These are phyloP conservation scores for Didymella segeticola DNA, from an alignment of 2,329 filamentous ascomycete species.

Conservation along the genomic window DNA sequence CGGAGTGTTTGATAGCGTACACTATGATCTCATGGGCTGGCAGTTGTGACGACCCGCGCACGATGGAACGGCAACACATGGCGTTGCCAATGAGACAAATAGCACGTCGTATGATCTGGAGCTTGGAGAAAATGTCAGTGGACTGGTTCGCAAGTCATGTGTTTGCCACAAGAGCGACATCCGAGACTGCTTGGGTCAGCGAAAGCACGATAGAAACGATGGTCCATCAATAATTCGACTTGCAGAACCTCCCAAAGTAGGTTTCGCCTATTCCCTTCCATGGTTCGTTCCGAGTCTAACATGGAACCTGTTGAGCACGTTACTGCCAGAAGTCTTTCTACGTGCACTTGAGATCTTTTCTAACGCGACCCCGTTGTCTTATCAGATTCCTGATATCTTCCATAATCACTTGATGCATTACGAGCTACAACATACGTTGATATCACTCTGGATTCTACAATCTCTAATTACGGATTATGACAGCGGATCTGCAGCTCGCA, in stretches of 20 bases:
- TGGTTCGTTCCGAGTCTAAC: slow-evolving; percentile 56
- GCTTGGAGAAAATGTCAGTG: slow-evolving; percentile 46
- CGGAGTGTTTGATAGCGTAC: no score
- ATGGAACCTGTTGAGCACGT: no score
- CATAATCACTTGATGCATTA: no score
- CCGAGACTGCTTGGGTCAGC: slow-evolving; percentile 50
- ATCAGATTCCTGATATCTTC: no score
- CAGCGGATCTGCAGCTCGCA: not conserved
- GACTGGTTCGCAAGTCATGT: slow-evolving; percentile 49
- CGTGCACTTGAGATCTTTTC: no score
- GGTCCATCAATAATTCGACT: slow-evolving; percentile 75
- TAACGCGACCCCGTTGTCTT: no score
- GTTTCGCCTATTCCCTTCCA: slow-evolving; percentile 63
- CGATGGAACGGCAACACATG: slow-evolving; percentile 79
- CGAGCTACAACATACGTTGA: not conserved
- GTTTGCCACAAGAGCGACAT: slow-evolving; percentile 37
- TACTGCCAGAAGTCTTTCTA: no score
- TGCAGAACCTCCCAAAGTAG: slow-evolving; percentile 83
- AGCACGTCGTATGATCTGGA: slow-evolving; percentile 59
- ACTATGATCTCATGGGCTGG: no score
- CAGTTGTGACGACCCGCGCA: slow-evolving; percentile 72
- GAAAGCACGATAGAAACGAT: slow-evolving; percentile 64
- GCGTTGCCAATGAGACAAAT: slow-evolving; percentile 68
- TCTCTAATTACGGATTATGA: not conserved
- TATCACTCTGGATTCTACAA: not conserved